Conservation (phyloP, 306 rosid species). For the Castanea crenata region DNA sequence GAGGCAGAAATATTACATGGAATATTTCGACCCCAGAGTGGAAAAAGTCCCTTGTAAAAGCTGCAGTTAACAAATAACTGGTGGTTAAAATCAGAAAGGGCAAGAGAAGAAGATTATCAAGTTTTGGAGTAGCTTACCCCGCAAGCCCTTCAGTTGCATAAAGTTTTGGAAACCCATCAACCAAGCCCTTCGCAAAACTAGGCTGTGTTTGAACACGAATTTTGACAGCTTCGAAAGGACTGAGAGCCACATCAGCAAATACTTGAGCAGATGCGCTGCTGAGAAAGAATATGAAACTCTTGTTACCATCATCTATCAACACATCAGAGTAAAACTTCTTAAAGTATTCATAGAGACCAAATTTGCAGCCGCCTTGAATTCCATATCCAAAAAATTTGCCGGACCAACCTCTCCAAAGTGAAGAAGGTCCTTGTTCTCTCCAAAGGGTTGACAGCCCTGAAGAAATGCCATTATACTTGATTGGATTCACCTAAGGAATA, state of each 20-base stretch:
- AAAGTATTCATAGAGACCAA: slow-evolving; percentile 72
- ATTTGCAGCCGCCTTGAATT: slow-evolving; percentile 72
- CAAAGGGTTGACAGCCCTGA: slow-evolving; percentile 60
- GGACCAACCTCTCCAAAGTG: slow-evolving; percentile 87
- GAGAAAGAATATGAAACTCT: slow-evolving; percentile 53
- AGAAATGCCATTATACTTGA: slow-evolving; percentile 49
- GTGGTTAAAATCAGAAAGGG: slow-evolving; percentile 9
- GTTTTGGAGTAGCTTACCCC: slow-evolving; percentile 31
- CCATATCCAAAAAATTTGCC: slow-evolving; percentile 69
- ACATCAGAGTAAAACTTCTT: slow-evolving; percentile 56
- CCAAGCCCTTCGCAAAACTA: slow-evolving; percentile 55
- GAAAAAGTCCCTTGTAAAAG: slow-evolving; percentile 59
- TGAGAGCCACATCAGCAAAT: slow-evolving; percentile 66
- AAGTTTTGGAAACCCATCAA: slow-evolving; percentile 60
- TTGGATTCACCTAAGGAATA: slow-evolving; percentile 49
- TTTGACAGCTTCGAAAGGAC: slow-evolving; percentile 73
- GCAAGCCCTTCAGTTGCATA: slow-evolving; percentile 53
- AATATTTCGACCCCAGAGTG: slow-evolving; percentile 79
- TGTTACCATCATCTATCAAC: slow-evolving; percentile 33
- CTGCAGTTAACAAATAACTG: slow-evolving; percentile 33
- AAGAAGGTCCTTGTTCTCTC: slow-evolving; percentile 66
- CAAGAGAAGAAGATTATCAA: background rate
- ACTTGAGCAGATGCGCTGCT: slow-evolving; percentile 68
- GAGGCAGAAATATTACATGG: slow-evolving; percentile 55
- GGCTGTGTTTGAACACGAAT: slow-evolving; percentile 63